Percentiles rank a stretch among this genome's conserved stretches.
phyloP scores from a whole-genome alignment of 208 protist genomes.

The Phytomonas francai region DNA sequence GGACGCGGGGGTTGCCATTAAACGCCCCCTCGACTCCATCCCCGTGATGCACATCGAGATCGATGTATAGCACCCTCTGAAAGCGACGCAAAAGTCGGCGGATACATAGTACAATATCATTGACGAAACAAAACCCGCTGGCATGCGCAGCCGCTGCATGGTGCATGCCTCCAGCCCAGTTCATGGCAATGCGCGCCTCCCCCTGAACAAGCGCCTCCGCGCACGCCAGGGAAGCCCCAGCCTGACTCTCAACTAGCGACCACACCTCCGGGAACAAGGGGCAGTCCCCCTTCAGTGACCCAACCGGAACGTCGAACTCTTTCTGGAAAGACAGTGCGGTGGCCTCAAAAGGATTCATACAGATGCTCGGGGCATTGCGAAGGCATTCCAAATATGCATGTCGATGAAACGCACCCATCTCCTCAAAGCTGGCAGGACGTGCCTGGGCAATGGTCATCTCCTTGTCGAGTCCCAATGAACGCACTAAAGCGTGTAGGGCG shows the following conservation, averaged over 20 bases:
- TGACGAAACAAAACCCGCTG: constrained; percentile 99
- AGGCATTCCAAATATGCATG: constrained; percentile 72
- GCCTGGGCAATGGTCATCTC: constrained; percentile 49
- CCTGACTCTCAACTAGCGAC: constrained; percentile 58
- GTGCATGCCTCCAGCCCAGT: constrained; percentile 98
- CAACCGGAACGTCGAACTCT: constrained; percentile 70
- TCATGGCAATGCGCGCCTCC: constrained; percentile 94
- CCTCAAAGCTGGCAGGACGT: constrained; percentile 43
- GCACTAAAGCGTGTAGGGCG: constrained; percentile 58
- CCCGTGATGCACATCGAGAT: constrained; percentile 99
- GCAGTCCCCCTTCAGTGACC: constrained; percentile 54
- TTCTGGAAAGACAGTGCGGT: constrained; percentile 60
- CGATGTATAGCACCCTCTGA: constrained; percentile 98
- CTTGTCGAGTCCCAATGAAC: constrained; percentile 53
- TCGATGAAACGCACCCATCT: constrained; percentile 64
- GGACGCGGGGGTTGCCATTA: constrained; percentile 98
- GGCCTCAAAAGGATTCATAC: constrained; percentile 51
- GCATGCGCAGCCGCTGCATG: constrained; percentile 93
- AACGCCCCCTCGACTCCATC: constrained; percentile 99
- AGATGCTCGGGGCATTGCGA: constrained; percentile 43
- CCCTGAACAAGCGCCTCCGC: constrained; percentile 92
- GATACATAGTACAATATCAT: constrained; percentile 99
- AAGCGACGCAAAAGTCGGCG: constrained; percentile 96
- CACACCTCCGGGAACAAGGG: constrained; percentile 79
- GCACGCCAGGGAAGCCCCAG: constrained; percentile 91